phyloP scores from a whole-genome alignment of 2,329 filamentous ascomycete species.

The Coleophoma crateriformis region DNA sequence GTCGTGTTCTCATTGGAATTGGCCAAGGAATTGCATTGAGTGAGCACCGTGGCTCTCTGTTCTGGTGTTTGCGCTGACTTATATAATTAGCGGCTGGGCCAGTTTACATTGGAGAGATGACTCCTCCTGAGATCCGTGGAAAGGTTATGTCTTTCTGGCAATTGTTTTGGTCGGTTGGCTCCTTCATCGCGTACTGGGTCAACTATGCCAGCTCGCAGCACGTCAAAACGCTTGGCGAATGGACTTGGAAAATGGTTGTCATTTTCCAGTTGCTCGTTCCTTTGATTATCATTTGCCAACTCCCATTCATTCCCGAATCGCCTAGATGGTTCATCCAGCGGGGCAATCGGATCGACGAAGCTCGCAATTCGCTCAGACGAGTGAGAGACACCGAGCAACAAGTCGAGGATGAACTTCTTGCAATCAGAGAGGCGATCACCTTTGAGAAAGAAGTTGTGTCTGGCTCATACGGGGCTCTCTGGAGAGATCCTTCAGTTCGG shows the following conservation, averaged over 20 bases:
- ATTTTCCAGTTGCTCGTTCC: slow-evolving; percentile 70
- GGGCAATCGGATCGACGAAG: slow-evolving; percentile 52
- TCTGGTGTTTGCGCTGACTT: slow-evolving; percentile 3
- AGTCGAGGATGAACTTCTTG: slow-evolving; percentile 59
- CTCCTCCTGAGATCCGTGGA: slow-evolving; percentile 58
- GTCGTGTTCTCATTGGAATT: slow-evolving; percentile 63
- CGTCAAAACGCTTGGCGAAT: slow-evolving; percentile 51
- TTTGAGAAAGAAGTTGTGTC: slow-evolving; percentile 68
- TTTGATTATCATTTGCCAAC: slow-evolving; percentile 50
- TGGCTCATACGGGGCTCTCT: slow-evolving; percentile 57
- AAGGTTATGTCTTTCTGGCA: slow-evolving; percentile 68
- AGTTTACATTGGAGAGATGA: slow-evolving; percentile 66
- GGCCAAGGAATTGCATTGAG: slow-evolving; percentile 64
- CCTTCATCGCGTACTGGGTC: slow-evolving; percentile 60
- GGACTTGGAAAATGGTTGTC: slow-evolving; percentile 70
- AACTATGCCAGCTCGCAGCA: slow-evolving; percentile 58
- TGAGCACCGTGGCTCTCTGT: slow-evolving; percentile 23
- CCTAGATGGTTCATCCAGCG: slow-evolving; percentile 65
- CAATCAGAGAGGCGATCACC: slow-evolving; percentile 63
- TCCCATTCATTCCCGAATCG: slow-evolving; percentile 63
- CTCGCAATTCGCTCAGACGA: slow-evolving; percentile 46
- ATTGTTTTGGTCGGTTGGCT: slow-evolving; percentile 59
- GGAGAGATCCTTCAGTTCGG: slow-evolving; percentile 63
- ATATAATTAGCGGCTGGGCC: slow-evolving; percentile 49
- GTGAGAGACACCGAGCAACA: slow-evolving; percentile 62